Base-by-base conservation (phyloP, 2,329 filamentous ascomycete genomes). In the Fusarium cyanostomum region DNA sequence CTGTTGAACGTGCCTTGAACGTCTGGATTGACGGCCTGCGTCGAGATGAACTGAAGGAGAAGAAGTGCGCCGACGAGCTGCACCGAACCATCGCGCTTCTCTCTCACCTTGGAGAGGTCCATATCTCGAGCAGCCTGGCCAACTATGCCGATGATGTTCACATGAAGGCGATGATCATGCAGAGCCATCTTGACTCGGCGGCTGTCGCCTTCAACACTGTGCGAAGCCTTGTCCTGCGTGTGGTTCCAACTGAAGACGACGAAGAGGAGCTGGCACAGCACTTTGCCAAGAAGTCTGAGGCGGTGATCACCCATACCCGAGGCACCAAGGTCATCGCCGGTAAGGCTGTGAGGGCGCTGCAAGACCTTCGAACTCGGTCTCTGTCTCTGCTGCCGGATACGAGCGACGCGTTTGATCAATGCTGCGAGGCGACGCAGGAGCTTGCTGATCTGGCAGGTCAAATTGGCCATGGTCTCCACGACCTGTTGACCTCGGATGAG, bases 1-100 rank as follows among this genome's bases (percentile, higher is more conserved):
- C 94, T 1, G 92, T 98, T 10, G 95, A 99, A 78, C 86, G 93
- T 55, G 91, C 92, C 0, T 79, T 98, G 45, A 97, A 97, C 72
- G 86, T 85, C 52, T 97, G 93, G 87, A 91, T 98, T 54, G 94
- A 97, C 64, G 87, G 87, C 7, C 75, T 97, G 52, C 89, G 92
- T 64, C 88, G 88, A 49, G 93, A 96, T 67, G 93, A 97, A 53
- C 80, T 98, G 44, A 93, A 93, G 76, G 91, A 94, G 77, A 87
- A 90, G 74, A 89, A 92, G 69, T 93, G 93, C 72, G 89, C 91
- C 0, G 86, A 87, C 21, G 92, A 96, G 73, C 81, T 98, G 33
- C 89, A 94, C 70, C 87, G 91, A 51, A 94, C 92, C 7, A 91
- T 96, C 67, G 91, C 92, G 50, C 84, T 97, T 51, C 89, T 97